Evolutionary conservation across 1,284 basidiomycete species (phyloP).

Genomic region (Cystobasidium sp.): DNA sequence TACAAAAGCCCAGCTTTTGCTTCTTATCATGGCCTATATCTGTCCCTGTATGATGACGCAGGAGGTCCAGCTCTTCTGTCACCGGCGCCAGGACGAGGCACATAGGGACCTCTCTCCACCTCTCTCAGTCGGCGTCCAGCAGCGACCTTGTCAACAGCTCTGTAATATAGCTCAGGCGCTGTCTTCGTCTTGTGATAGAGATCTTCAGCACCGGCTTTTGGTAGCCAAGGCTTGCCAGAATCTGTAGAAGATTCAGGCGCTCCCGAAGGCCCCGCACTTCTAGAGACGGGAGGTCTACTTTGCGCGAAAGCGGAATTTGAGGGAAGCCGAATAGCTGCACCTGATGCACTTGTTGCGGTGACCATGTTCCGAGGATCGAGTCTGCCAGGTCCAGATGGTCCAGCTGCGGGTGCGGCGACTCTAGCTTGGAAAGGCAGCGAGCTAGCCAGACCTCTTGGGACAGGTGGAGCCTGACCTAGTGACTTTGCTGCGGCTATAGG

Average conservation of each 20-base stretch:
- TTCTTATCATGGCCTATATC: constrained; percentile 21
- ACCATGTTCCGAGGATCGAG: constrained; percentile 14
- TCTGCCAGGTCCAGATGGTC: constrained; percentile 4
- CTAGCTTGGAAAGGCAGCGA: constrained; percentile 35
- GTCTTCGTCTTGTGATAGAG: constrained; percentile 22
- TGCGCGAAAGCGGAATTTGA: constrained; percentile 33
- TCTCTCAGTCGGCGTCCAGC: constrained; percentile 37
- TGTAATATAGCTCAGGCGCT: constrained; percentile 21
- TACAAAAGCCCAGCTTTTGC: background rate
- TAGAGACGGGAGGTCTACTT: background rate
- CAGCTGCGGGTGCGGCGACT: background rate
- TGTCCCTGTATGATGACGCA: constrained; percentile 3
- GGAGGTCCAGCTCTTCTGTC: background rate
- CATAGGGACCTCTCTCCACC: constrained; percentile 9
- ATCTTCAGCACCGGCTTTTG: constrained; percentile 8
- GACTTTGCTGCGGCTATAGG: background rate
- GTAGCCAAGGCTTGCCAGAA: constrained; percentile 22
- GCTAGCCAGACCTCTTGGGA: constrained; percentile 37
- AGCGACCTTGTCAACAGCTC: constrained; percentile 33
- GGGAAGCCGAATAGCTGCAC: constrained; percentile 25
- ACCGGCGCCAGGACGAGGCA: background rate
- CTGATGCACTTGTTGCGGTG: constrained; percentile 17
- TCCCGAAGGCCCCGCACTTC: background rate
- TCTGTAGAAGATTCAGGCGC: background rate
- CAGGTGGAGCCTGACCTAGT: constrained; percentile 8